A percentile compares a stretch with the other conserved stretches of the same genome.
Evolutionary conservation across 768 basidiomycete genomes (phyloP).

Genomic region (Tremella yokohamensis): DNA sequence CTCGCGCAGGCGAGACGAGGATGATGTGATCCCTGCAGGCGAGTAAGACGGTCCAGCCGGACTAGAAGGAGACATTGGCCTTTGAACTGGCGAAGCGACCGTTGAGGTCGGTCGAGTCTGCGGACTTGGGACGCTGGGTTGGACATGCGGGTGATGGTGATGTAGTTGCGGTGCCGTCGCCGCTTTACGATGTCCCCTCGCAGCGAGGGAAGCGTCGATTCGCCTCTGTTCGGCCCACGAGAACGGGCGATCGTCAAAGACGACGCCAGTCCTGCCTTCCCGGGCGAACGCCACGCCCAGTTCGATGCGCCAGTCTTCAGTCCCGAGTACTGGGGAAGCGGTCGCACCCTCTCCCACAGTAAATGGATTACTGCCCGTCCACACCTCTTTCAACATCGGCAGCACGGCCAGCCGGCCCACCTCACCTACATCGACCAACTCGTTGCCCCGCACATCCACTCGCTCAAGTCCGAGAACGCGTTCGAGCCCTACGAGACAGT

Average conservation of each 20-base stretch:
- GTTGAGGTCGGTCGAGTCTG: neutral
- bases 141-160: no score
- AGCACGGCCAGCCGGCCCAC: slow-evolving; percentile 75
- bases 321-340: slow-evolving; percentile 50
- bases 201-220: slow-evolving; percentile 25
- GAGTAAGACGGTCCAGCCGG: no score
- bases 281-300: slow-evolving; percentile 81
- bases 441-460: slow-evolving; percentile 76
- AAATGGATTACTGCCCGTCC: slow-evolving; percentile 76
- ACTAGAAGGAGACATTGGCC: no score
- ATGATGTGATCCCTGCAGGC: neutral
- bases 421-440: slow-evolving; percentile 76
- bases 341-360: slow-evolving; percentile 48
- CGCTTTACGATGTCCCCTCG: slow-evolving; percentile 7
- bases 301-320: slow-evolving; percentile 65
- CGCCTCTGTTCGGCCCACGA: slow-evolving; percentile 43
- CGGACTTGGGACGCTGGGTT: neutral
- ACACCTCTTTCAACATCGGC: slow-evolving; percentile 74
- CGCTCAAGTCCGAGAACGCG: slow-evolving; percentile 78
- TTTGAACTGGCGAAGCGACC: no score
- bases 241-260: slow-evolving; percentile 63
- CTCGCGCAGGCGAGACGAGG: slow-evolving; percentile 3
- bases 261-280: slow-evolving; percentile 66
- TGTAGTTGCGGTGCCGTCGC: no score
- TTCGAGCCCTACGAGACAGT: slow-evolving; percentile 92